phyloP scores from a whole-genome alignment of 2,329 filamentous ascomycete genomes.

The Pestalotiopsis sp. region DNA sequence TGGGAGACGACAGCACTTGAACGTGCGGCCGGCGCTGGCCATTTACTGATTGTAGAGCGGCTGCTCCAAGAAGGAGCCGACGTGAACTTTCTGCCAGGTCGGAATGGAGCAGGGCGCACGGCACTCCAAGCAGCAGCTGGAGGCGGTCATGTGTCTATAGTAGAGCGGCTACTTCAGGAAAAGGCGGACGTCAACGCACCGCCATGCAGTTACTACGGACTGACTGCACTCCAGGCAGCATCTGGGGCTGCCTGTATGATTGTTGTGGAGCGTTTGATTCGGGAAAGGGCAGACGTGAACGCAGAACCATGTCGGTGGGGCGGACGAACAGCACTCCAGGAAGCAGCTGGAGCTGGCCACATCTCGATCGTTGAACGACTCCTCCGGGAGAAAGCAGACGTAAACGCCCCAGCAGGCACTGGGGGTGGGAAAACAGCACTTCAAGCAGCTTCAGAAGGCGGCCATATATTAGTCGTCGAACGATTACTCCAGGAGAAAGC shows the following conservation, averaged over 20 bases:
- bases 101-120: not conserved
- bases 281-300: not conserved
- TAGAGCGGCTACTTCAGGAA: not conserved
- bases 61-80: too few species aligned
- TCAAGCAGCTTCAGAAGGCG: not conserved
- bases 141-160: not conserved
- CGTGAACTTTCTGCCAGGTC: too few species aligned
- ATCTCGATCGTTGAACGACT: not conserved
- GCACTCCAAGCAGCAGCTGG: not conserved
- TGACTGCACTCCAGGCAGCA: not conserved
- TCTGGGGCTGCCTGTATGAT: not conserved
- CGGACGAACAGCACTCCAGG: not conserved
- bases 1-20: too few species aligned
- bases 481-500: not conserved
- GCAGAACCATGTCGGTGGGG: not conserved
- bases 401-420: not conserved
- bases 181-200: not conserved
- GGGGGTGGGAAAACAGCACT: not conserved
- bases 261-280: not conserved
- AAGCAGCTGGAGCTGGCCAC: not conserved
- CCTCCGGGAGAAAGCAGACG: not conserved
- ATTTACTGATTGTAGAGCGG: too few species aligned
- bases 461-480: not conserved
- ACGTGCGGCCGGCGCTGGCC: too few species aligned
- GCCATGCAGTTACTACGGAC: not conserved